Conservation (phyloP, 1,139 yeast species). For the Saccharomyces pastorianus region DNA sequence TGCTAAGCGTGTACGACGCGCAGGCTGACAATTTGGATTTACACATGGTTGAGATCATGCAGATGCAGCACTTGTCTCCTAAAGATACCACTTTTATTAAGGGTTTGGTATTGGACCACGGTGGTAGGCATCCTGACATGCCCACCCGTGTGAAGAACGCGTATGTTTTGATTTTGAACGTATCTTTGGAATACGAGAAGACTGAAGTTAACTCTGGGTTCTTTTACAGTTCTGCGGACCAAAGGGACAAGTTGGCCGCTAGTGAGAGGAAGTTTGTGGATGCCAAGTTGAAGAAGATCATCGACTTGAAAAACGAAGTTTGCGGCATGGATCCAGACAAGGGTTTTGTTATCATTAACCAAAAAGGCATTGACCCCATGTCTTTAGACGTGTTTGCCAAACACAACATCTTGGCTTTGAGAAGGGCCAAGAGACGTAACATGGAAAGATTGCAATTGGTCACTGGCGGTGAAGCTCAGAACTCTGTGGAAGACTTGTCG, state of each 20-base stretch:
- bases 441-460: slow-evolving; percentile 97
- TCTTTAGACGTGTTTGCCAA: slow-evolving; percentile 90
- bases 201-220: slow-evolving; percentile 97
- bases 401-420: slow-evolving; percentile 83
- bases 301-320: slow-evolving; percentile 86
- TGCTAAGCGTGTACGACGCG: slow-evolving; percentile 56
- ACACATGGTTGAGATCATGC: slow-evolving; percentile 97
- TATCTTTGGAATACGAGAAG: slow-evolving; percentile 92
- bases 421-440: slow-evolving; percentile 97
- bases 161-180: slow-evolving; percentile 77
- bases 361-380: slow-evolving; percentile 98
- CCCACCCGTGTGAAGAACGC: slow-evolving; percentile 84
- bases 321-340: slow-evolving; percentile 66
- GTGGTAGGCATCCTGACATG: slow-evolving; percentile 99
- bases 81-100: slow-evolving; percentile 74
- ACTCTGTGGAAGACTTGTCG: slow-evolving; percentile 89
- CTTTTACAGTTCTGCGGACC: slow-evolving; percentile 91
- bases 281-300: slow-evolving; percentile 82
- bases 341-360: slow-evolving; percentile 92
- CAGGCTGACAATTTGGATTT: slow-evolving; percentile 60
- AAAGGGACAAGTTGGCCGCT: slow-evolving; percentile 89
- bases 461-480: slow-evolving; percentile 97
- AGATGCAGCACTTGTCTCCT: slow-evolving; percentile 90
- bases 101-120: slow-evolving; percentile 94
- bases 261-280: slow-evolving; percentile 93